Conservation (phyloP, 768 basidiomycete species). For the Lactarius trivialis region DNA sequence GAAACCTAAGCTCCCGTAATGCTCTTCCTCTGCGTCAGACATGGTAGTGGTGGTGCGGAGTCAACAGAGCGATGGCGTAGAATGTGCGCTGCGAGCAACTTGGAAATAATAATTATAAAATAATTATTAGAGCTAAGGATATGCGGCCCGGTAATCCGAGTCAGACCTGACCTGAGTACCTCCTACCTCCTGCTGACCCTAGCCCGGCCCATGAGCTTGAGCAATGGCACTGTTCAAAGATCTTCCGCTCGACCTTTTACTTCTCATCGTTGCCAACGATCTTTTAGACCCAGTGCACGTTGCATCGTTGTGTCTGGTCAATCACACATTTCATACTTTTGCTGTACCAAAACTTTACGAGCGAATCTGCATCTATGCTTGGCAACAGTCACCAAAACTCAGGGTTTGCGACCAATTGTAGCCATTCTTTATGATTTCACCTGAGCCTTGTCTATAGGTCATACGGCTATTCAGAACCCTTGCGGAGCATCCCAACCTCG, state of each 20-base stretch:
- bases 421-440: background rate
- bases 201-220: no score
- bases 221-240: slow-evolving; percentile 43
- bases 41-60: slow-evolving; percentile 28
- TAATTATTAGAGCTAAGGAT: no score
- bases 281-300: slow-evolving; percentile 49
- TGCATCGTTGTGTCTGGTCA: slow-evolving; percentile 48
- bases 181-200: no score
- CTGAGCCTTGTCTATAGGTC: slow-evolving; percentile 39
- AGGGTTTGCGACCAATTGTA: slow-evolving; percentile 36
- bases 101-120: no score
- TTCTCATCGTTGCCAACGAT: slow-evolving; percentile 42
- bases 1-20: slow-evolving; percentile 25
- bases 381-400: slow-evolving; percentile 59
- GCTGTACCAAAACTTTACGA: slow-evolving; percentile 50
- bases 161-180: no score
- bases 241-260: slow-evolving; percentile 61
- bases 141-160: no score
- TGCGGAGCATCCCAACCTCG: slow-evolving; percentile 46
- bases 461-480: slow-evolving; percentile 57
- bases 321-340: slow-evolving; percentile 46
- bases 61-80: background rate
- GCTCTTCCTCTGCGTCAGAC: slow-evolving; percentile 40
- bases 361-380: slow-evolving; percentile 55
- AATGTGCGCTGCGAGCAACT: background rate